These are phyloP conservation scores for Fusarium sp. DNA, from an alignment of 2,329 filamentous ascomycete genomes.

Conservation along the genomic window DNA sequence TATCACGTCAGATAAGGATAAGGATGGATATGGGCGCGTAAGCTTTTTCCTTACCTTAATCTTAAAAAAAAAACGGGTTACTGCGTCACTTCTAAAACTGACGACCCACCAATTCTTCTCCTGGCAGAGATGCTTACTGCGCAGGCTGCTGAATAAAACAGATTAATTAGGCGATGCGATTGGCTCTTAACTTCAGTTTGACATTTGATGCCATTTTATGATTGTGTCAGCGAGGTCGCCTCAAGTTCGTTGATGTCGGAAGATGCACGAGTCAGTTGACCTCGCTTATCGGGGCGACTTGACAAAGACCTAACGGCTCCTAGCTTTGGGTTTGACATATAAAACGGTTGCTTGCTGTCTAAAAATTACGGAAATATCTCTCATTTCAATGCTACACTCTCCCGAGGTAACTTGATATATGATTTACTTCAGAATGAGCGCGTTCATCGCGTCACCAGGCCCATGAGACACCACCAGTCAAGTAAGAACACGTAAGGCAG, in stretches of 20 bases:
- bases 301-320: background rate
- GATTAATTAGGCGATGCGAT: background rate
- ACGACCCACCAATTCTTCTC: background rate
- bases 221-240: background rate
- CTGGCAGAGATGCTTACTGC: background rate
- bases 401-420: too few relatives aligned
- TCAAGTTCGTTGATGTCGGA: accelerated
- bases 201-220: accelerated
- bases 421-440: too few relatives aligned
- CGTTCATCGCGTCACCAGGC: too few relatives aligned
- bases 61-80: background rate
- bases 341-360: too few relatives aligned
- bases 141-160: background rate
- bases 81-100: background rate
- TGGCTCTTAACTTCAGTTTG: background rate
- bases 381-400: too few relatives aligned
- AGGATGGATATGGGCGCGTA: background rate
- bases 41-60: constrained; percentile 3
- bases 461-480: too few relatives aligned
- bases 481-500: too few relatives aligned
- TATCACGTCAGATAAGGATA: background rate
- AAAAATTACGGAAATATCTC: too few relatives aligned
- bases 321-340: background rate
- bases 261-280: background rate
- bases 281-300: background rate